Evolutionary conservation across 169 alveolate species (phyloP).

Genomic region (Babesia ovis): DNA sequence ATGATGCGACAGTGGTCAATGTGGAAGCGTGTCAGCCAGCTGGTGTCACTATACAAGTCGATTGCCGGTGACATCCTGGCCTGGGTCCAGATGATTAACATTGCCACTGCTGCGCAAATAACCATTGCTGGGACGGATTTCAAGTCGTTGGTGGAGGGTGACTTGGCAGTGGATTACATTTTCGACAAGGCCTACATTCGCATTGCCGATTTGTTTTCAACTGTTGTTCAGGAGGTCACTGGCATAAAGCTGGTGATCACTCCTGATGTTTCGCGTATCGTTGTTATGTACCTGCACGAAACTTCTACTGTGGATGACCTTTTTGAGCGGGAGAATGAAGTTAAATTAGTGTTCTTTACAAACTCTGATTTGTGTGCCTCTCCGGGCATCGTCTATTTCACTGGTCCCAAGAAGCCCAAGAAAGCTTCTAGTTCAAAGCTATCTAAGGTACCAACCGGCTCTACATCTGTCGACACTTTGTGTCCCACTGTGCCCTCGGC

Average conservation of each 20-base stretch:
- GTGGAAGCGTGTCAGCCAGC: constrained; percentile 47
- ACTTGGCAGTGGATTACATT: not conserved
- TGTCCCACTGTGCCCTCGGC: too few relatives aligned
- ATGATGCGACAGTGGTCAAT: constrained; percentile 35
- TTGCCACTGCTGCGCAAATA: constrained; percentile 31
- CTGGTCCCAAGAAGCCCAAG: not conserved
- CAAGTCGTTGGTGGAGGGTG: constrained; percentile 31
- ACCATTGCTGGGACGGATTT: constrained; percentile 39
- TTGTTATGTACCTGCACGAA: constrained; percentile 44
- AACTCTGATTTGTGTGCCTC: constrained; percentile 48
- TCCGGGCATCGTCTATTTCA: constrained; percentile 27
- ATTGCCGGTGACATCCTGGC: constrained; percentile 31
- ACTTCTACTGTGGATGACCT: constrained; percentile 33
- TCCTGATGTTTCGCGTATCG: constrained; percentile 50
- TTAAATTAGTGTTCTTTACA: constrained; percentile 41
- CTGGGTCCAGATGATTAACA: constrained; percentile 53
- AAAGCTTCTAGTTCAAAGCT: not conserved
- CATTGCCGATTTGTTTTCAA: constrained; percentile 36
- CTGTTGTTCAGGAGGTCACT: constrained; percentile 16
- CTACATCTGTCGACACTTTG: too few relatives aligned
- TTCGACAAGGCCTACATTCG: constrained; percentile 53
- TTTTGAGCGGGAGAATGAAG: constrained; percentile 42
- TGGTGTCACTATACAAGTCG: constrained; percentile 19
- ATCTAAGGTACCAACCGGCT: not conserved
- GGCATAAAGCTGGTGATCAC: constrained; percentile 42